Base-by-base conservation (phyloP, 164 flowering plant species). In the Litsea cubeba region DNA sequence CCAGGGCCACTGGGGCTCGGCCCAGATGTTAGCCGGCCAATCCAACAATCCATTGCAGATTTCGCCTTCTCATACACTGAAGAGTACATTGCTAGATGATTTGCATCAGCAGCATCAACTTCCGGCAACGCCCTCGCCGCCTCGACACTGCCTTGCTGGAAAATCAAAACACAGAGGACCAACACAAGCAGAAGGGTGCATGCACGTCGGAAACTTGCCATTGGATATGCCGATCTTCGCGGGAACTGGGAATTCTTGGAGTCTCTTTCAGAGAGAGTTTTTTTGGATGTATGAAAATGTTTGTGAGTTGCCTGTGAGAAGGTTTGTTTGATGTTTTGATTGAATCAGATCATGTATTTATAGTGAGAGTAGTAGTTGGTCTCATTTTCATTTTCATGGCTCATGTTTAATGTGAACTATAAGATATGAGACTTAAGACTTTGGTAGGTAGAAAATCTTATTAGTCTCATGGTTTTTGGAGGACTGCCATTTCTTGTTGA, bases 1-100 rank as follows among this genome's bases (percentile, higher is more conserved):
- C 75, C 75, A 5, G 69, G 69, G n/a, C 75, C 75, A 12, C 62
- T 64, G 49, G 75, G 69, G 58, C 69, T 73, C 51, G 75, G 75
- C 30, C 75, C 75, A 14, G 68, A 63, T 12, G 50, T 68, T 30
- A 73, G 40, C 4, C 75, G 57, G 28, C 75, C 62, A 14, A 73
- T 46, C 75, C 75, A 73, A 23, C 25, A 60, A n/a, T n/a, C 32
- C 69, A 73, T 46, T 17, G n/a, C 69, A 1, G 57, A 5, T 24
- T 65, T 73, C 23, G 69, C 75, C 58, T 40, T 73, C 35, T 73
- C 69, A 20, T 63, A 73, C 30, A 20, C 69, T n/a, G 75, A 22
- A 7, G 71, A 68, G 40, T 73, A 65, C 69, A 25, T 22, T 22
- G 14, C 69, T 49, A 73, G 32, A 30, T 40, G 54, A 40, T 73